Conservation (phyloP, 1,139 yeast genomes). For the Yamadazyma taylorii region DNA sequence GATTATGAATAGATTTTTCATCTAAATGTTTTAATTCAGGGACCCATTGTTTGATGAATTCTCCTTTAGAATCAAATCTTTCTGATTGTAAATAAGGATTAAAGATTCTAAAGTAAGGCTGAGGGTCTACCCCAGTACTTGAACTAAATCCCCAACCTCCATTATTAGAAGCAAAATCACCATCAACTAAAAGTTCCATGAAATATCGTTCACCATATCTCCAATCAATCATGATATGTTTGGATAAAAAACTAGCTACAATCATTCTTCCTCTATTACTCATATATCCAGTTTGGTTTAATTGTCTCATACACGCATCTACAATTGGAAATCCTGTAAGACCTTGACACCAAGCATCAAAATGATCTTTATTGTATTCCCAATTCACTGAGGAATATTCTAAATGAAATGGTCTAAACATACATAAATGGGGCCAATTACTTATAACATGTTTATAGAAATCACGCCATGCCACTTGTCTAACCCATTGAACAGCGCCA, state of each 20-base stretch:
- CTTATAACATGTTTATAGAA: constrained; percentile 51
- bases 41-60: constrained; percentile 49
- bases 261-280: constrained; percentile 57
- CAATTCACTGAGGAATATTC: constrained; percentile 39
- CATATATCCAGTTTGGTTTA: constrained; percentile 51
- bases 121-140: constrained; percentile 53
- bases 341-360: constrained; percentile 51
- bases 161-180: constrained; percentile 53
- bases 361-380: constrained; percentile 40
- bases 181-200: constrained; percentile 48
- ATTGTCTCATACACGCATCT: constrained; percentile 57
- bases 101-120: constrained; percentile 56
- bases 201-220: constrained; percentile 55
- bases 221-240: constrained; percentile 55
- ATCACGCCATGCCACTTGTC: constrained; percentile 61
- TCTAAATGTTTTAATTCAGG: constrained; percentile 43
- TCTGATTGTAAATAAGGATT: constrained; percentile 53
- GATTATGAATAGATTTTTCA: constrained; percentile 35
- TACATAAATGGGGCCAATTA: constrained; percentile 51
- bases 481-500: constrained; percentile 43
- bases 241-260: constrained; percentile 51
- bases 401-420: constrained; percentile 50
- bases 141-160: constrained; percentile 62
- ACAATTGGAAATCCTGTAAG: constrained; percentile 55
- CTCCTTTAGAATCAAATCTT: constrained; percentile 48